Evolutionary conservation across 495 filamentous ascomycete species (phyloP), one percentile per base, ranked within the genome.

Genomic region (Xylaria nigripes): DNA sequence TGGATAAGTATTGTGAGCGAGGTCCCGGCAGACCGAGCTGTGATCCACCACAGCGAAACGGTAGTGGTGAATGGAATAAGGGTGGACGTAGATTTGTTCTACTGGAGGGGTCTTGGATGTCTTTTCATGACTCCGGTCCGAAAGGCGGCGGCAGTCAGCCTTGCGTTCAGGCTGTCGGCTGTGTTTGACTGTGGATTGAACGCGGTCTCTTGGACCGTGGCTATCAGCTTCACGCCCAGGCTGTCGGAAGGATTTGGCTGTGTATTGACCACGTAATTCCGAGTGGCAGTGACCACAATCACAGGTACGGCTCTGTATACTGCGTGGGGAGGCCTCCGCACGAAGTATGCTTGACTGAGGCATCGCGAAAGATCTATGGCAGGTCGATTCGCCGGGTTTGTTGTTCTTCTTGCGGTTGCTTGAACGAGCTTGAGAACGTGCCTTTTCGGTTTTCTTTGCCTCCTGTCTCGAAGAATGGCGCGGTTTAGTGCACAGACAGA

Each of bases 31-130:
- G 12, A 40, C 41, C 12, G 43, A 18, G 36, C 53, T 58, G 57
- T 64, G 54, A 54, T 64, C 41, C 9, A 66, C 63, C 7, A 66
- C 61, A 10, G 63, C 52, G 27, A 66, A 61, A 5, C 51, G 54
- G n/a, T 60, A 50, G 46, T 66, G 58, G 15, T 36, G 50, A 1
- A 34, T 29, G 2, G 54, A 48, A 36, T 38, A 30, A 2, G 63
- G 58, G 45, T 61, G 58, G 4, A 66, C 36, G 38, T 66, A 63
- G 23, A 60, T 19, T 30, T 61, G 32, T 6, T 19, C 24, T 0
- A 48, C n/a, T 2, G 0, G 40, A 9, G 25, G 0, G 10, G 7
- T 9, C 9, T 24, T 36, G 32, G 13, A 10, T 30, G 27, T 10
- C 5, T 30, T 10, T 30, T 30, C 10, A 5, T 10, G 27, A 10